Base-by-base conservation (phyloP, 306 rosid genomes). In the Ormosia emarginata region DNA sequence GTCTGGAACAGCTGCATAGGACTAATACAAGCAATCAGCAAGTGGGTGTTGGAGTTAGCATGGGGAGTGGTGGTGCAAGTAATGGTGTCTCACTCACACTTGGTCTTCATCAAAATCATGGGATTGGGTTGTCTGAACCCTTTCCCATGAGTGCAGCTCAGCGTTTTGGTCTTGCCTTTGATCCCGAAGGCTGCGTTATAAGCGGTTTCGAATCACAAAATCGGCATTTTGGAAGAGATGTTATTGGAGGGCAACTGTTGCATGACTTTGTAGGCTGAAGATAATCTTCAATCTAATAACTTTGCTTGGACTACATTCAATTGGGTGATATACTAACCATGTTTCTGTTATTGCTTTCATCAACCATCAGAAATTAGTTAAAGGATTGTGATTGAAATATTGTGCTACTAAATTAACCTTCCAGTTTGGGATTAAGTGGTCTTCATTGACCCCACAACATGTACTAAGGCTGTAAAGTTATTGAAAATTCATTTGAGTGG, bases 81-180 rank as follows among this genome's bases (percentile, higher is more conserved):
- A 84, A 85, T 33, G 90, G 85, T 39, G 94, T 94, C 34, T 94
- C 98, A 1, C 78, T 94, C 30, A 94, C 98, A 17, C 90, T 94
- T 1, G 98, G 98, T 9, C 97, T 94, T 67, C 94, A 92, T 72
- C 98, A 92, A 86, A 91, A 94, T 61, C 87, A 91, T 55, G 92
- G 90, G 13, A 86, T 90, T 11, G 88, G 90, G 57, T 80, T 94
- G 15, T 74, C 96, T 14, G 98, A 92, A 64, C 85, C 97, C 29
- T 94, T 87, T 79, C 93, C 94, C 7, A 82, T 91, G 64, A 91
- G 84, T 50, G 89, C 93, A 1, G 93, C 87, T 64, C 94, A 92
- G 70, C 84, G 93, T 2, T 90, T 87, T 2, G 97, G 94, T 6
- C 88, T 90, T 5, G 87, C 86, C 44, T 81, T 88, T 0, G 94